phyloP scores from a whole-genome alignment of 2,329 filamentous ascomycete genomes.

The Talaromyces rugulosus region DNA sequence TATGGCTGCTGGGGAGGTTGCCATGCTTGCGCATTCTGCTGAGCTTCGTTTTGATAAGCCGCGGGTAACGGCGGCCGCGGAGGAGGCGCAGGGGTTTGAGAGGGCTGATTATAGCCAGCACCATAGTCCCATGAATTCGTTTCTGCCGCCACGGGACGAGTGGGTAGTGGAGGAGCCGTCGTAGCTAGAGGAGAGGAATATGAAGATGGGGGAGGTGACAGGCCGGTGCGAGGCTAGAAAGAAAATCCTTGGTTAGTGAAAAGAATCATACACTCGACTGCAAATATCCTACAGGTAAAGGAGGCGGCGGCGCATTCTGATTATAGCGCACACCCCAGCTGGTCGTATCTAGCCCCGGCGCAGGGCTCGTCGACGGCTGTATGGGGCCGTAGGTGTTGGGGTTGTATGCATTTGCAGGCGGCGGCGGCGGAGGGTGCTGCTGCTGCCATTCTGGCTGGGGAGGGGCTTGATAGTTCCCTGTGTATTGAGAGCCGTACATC shows the following conservation, averaged over 20 bases:
- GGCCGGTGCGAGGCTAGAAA: constrained; percentile 8
- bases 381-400: constrained; percentile 34
- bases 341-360: constrained; percentile 27
- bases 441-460: constrained; percentile 35
- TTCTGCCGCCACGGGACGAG: neutral
- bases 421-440: constrained; percentile 12
- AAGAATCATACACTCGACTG: neutral
- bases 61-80: constrained; percentile 40
- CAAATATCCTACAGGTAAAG: constrained; percentile 30
- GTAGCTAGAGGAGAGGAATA: constrained; percentile 3
- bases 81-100: constrained; percentile 22
- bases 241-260: neutral
- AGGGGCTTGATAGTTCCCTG: constrained; percentile 19
- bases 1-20: constrained; percentile 22
- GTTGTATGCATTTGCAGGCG: constrained; percentile 23
- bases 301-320: constrained; percentile 27
- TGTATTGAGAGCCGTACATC: constrained; percentile 33
- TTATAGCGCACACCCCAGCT: constrained; percentile 44
- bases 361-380: constrained; percentile 19
- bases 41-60: constrained; percentile 30
- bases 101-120: constrained; percentile 1
- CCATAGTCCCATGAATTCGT: constrained; percentile 14
- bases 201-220: constrained; percentile 6
- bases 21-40: constrained; percentile 22
- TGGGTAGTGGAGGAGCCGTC: constrained; percentile 1